Base-by-base conservation (phyloP, 108 stramenopile genomes). In the Poteriospumella lacustris region DNA sequence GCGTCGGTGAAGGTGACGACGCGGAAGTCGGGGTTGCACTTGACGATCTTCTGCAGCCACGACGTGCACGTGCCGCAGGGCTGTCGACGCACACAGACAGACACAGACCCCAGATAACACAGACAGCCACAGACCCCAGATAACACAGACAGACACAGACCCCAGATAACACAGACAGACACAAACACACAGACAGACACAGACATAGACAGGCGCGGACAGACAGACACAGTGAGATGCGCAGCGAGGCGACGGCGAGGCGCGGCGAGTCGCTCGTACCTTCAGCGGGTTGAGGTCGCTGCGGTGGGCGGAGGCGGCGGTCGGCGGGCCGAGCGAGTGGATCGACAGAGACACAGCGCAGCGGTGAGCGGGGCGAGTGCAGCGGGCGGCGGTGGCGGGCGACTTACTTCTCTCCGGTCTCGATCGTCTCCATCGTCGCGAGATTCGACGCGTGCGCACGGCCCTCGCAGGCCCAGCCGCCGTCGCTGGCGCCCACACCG, bases 51-150 rank as follows among this genome's bases (percentile, higher is more conserved):
- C 80, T 95, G 94, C 47, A 97, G 86, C 96, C 96, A 97, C 78
- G 96, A 95, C 76, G 89, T 95, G 86, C 96, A 97, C 3, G 95
- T 91, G 0, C 96, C 96, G 83, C 96, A 97, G 1, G 96, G 96
- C 68, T 89, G 24, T 56, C 24, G 24, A 19, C 52, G 24, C 24
- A 56, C 15, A 56, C 15, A 15, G 24, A 56, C 15, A 56, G 24
- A 19, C 15, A 56, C 24, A 56, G 24, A 56, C 52, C 15, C 24
- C 15, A 56, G 24, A 56, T 19, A 56, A 19, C 15, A 19, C 15
- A 56, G 15, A 56, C 24, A 19, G 52, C 15, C 24, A 56, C 15
- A 19, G 24, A 56, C 15, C 15, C 15, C 24, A 56, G 24, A 19
- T 19, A 56, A 19, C 24, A 56, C 24, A 56, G 24, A 19, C 19